Evolutionary conservation across 768 basidiomycete species (phyloP), one percentile per base, ranked within the genome.

Genomic region (Amyloporia xantha): DNA sequence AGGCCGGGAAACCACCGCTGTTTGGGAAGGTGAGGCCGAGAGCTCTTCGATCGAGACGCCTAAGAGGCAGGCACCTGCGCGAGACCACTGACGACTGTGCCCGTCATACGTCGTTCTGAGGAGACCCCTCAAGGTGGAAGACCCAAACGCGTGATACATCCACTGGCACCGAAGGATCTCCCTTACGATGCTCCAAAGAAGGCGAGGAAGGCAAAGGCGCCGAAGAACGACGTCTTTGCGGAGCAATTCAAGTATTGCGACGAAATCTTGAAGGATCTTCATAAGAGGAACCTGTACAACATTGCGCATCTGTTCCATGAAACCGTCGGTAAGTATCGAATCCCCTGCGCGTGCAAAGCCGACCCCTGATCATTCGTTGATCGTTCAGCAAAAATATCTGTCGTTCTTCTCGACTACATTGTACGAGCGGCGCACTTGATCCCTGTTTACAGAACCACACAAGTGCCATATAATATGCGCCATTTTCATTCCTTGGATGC

Each of bases 101-200:
- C 92, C 36, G 79, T 81, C 49, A 88, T 92, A 56, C 79, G 91
- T 48, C 87, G 91, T 40, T 85, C 82, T 21, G 89, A 91, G 4
- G 65, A 65, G 12, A 74, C 76, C 24, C 63, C 66, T 50, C 72
- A 74, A 52, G 71, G 67, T 23, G 77, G 78, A 20, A 82, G 96
- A n/a, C 95, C 95, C 1, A 98, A 97, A 70, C 89, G 96, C 47
- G 96, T 98, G 66, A 94, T 97, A 23, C 95, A 97, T 62, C 91
- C 95, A 3, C 95, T 94, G 10, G 86, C 91, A 19, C 83, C 92
- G 0, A 94, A 92, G 66, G 95, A 97, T 59, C 67, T 93, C 9
- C 78, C 85, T 0, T 96, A 95, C 62, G 89, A 91, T 62, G 74
- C 62, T 2, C 83, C 87, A 25, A 85, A 82, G 70, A 84, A 84